Base-by-base conservation (phyloP, 2,329 filamentous ascomycete species). In the Cryphonectria carpinicola region DNA sequence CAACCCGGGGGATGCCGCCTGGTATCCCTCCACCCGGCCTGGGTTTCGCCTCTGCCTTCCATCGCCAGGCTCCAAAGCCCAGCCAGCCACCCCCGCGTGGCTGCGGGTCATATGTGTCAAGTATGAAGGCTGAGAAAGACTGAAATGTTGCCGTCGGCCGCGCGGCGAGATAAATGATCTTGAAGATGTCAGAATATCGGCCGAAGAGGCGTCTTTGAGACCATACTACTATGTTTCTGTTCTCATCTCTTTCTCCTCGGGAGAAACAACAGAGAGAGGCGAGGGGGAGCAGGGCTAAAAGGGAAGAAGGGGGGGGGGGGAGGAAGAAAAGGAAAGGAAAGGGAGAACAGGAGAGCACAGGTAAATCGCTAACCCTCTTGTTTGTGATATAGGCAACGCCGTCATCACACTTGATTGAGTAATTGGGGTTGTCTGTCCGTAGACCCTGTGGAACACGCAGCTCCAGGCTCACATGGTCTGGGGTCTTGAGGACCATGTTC, bases 61-160 rank as follows among this genome's bases (percentile, higher is more conserved):
- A 98, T 74, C 93, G 92, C 85, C 97, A 98, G 5, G 94, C 92
- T 28, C 95, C 95, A 80, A 97, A 97, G 85, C 95, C 97, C 46
- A 95, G 95, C 3, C 65, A 69, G 25, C 70, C 72, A 28, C 71
- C 71, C 8, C 95, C 93, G 43, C 91, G 90, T 72, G 97, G 92
- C 77, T 93, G 93, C 8, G 92, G 92, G 81, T 98, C 95, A 80
- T 93, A 89, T 61, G 97, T 88, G 79, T 95, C 95, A 74, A 97
- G 87, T 72, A 98, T 92, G 56, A 95, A 95, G 0, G 92, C 90
- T 58, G 94, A 94, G 81, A 98, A 98, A 65, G 94, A 97, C 79
- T 95, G 90, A 78, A 98, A 89, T 66, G 89, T 82, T 68, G 86
- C 83, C 25, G 91, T 92, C 5, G 90, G 87, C 70, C 89, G 87